Conservation (phyloP, 768 basidiomycete species). For the Pleurotus citrinopileatus region DNA sequence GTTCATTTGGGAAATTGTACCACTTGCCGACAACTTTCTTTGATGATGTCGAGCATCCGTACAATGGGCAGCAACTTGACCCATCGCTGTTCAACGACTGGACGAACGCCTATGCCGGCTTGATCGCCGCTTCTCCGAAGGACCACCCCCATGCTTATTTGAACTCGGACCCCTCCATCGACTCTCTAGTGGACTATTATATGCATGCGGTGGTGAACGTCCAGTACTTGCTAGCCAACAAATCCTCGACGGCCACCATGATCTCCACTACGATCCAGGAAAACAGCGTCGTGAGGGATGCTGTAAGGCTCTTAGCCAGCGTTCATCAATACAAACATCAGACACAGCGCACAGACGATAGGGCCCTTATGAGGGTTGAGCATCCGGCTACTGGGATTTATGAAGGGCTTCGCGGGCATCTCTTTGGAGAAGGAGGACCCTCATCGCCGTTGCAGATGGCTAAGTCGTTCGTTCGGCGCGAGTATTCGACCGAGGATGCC, state of each 20-base stretch:
- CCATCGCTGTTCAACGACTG: background rate
- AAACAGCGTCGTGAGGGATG: constrained; percentile 44
- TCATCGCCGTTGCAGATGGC: background rate
- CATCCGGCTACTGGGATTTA: constrained; percentile 17
- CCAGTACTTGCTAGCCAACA: constrained; percentile 70
- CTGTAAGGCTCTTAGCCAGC: constrained; percentile 61
- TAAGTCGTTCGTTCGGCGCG: background rate
- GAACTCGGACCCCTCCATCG: constrained; percentile 13
- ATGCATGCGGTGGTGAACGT: constrained; percentile 58
- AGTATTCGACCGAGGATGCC: constrained; percentile 53
- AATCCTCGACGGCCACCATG: constrained; percentile 37
- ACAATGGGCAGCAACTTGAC: constrained; percentile 3
- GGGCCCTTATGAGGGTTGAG: background rate
- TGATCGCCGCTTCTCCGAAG: background rate
- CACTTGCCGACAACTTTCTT: background rate
- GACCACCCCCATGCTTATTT: background rate
- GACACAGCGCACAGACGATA: constrained; percentile 13
- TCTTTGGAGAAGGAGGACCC: constrained; percentile 23
- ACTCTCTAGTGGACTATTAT: constrained; percentile 42
- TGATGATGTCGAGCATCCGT: background rate
- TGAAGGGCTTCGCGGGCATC: constrained; percentile 15
- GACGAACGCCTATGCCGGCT: background rate
- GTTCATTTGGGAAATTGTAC: background rate
- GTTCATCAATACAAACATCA: constrained; percentile 37
- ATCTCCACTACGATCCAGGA: constrained; percentile 50